A percentile compares a stretch with the other conserved stretches of the same genome.
Conservation (phyloP, 1,284 basidiomycete species). For the Moniliella sp. region DNA sequence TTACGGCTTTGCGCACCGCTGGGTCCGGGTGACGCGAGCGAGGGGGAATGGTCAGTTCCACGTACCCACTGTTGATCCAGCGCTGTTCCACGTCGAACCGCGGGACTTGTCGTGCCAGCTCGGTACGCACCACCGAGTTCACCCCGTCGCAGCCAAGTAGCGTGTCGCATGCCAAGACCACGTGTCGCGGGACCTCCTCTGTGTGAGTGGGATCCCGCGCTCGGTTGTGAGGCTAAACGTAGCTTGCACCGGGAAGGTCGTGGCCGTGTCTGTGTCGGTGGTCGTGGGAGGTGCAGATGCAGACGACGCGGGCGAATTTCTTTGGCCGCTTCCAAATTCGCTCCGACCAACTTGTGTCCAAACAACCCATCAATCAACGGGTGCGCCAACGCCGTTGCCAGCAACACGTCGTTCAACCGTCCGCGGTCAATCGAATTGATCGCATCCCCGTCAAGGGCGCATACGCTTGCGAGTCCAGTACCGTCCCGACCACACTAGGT, state of each 20-base stretch:
- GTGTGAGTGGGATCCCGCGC: too few relatives aligned
- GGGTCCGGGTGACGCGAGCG: slow-evolving; percentile 35
- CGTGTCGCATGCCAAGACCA: slow-evolving; percentile 5
- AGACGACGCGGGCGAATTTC: too few relatives aligned
- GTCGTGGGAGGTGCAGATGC: background rate
- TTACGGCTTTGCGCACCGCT: slow-evolving; percentile 40
- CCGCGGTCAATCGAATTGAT: slow-evolving; percentile 81
- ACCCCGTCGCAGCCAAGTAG: slow-evolving; percentile 16
- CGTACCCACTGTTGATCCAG: slow-evolving; percentile 82
- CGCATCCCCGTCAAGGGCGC: slow-evolving; percentile 69
- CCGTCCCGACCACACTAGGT: background rate
- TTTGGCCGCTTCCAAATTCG: slow-evolving; percentile 54
- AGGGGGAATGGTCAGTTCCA: slow-evolving; percentile 83
- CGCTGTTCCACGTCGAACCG: slow-evolving; percentile 66
- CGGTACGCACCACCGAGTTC: slow-evolving; percentile 7
- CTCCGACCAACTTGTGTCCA: slow-evolving; percentile 51
- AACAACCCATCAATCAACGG: slow-evolving; percentile 53
- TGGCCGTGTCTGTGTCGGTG: background rate
- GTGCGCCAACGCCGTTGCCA: slow-evolving; percentile 47
- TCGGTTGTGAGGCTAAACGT: too few relatives aligned
- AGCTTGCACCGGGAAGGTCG: slow-evolving; percentile 1
- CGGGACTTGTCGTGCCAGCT: slow-evolving; percentile 39
- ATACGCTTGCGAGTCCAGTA: slow-evolving; percentile 44
- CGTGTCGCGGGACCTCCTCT: too few relatives aligned
- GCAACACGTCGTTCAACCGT: slow-evolving; percentile 62